Evolutionary conservation across 805 yeast species (phyloP), one percentile per base, ranked within the genome.

Genomic region (Lachancea nothofagi): DNA sequence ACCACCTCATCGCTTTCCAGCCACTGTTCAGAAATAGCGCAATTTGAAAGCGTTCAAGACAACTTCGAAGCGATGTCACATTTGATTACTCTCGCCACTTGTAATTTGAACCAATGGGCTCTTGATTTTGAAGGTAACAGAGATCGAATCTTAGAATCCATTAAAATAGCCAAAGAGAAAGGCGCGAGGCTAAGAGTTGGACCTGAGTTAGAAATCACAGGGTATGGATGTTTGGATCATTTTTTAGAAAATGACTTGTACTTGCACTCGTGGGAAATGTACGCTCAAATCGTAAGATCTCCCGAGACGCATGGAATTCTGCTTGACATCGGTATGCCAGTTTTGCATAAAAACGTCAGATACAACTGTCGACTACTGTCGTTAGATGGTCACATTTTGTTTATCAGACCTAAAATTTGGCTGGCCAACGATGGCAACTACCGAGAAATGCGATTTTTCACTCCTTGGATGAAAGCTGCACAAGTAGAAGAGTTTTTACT

Each of bases 71-170:
- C 17, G 10, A 89, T 89, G 96, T 89, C 94, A 1, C 93, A 86
- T 40, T 72, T 83, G 42, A 79, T 89, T 34, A 90, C 97, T 0
- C 68, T 90, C 26, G 89, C 97, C 1, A 89, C 97, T 1, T 90
- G 97, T 64, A 87, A 89, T 53, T 71, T 93, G 48, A 93, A 93
- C 66, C 99, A 93, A 73, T 93, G 99, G 99, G 96, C 98, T 0
- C 70, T 93, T 40, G 99, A 93, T 61, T 93, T 87, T 61, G 97
- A 90, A 61, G 99, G 98, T 4, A 93, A 93, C 63, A 72, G 96
- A 39, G 96, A 89, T 56, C 71, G 99, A 42, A 90, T 93, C 47
- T 54, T 93, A 18, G 81, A 82, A 54, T 82, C 95, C 40, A 90
- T 93, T 53, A 59, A 56, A 17, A 69, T 74, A 37, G 96, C 99